Base-by-base conservation (phyloP, 305 asterid genomes). In the Plantago coronopus region DNA sequence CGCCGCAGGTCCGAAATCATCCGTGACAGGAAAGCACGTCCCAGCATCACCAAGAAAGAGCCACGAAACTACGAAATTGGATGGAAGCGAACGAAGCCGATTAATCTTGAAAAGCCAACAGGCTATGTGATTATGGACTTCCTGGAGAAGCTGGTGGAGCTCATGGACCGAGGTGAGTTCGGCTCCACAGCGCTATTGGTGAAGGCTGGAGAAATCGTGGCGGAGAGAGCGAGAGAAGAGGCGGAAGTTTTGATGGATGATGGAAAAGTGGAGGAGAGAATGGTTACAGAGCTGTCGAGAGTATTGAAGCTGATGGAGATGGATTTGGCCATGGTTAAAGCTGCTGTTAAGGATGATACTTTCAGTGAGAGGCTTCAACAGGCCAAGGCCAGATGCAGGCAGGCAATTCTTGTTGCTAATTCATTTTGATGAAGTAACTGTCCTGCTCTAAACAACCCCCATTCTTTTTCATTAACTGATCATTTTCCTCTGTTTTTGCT, bases 261-360 rank as follows among this genome's bases (percentile, higher is more conserved):
- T 68, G 96, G 96, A 16, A 74, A 85, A 64, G 96, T 87, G 6
- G 96, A 87, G 42, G 95, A 85, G 0, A 85, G 95, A 66, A 81
- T 89, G 97, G 89, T 87, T 61, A 83, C 88, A 1, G 97, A 90
- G 18, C 55, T 90, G 71, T 63, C 57, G 6, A 81, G 97, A 68
- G 95, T 89, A 29, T 77, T 87, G 88, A 87, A 89, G 78, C 88
- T 85, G 3, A 80, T 87, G 96, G 96, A 89, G 38, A 89, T 89
- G 97, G 97, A 89, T 53, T 70, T 89, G 78, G 81, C 93, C 2
- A 87, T 89, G 97, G 80, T 85, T 17, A 78, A 69, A 74, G 97
- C 88, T 64, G 85, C 97, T 2, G 89, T 83, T 10, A 89, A 89
- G 61, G 73, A 83, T 38, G 96, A 89, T 29, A 87, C 95, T 2